phyloP scores from a whole-genome alignment of 495 filamentous ascomycete genomes.

The Paragyromitra xinjiangensis region DNA sequence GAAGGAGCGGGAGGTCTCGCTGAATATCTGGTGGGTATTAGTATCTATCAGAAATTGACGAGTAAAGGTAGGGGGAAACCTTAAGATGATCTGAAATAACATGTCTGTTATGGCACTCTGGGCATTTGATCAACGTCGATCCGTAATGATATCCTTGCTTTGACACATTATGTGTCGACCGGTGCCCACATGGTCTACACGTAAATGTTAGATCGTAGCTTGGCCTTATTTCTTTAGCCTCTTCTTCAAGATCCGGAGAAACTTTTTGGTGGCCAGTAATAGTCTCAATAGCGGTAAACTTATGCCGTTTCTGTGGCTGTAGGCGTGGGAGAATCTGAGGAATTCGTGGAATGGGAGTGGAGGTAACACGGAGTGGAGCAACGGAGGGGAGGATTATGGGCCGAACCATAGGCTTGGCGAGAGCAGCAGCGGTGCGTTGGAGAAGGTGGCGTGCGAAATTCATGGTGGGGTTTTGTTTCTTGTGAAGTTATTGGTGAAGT shows the following conservation, averaged over 20 bases:
- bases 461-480: conserved; percentile 19
- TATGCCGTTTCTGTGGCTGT: conserved; percentile 16
- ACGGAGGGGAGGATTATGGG: conserved; percentile 35
- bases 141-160: conserved; percentile 95
- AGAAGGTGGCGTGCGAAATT: conserved; percentile 46
- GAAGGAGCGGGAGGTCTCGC: conserved; percentile 70
- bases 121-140: conserved; percentile 86
- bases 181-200: conserved; percentile 80
- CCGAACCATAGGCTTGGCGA: conserved; percentile 21
- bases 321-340: conserved; percentile 13
- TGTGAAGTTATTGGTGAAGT: background rate
- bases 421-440: conserved; percentile 36
- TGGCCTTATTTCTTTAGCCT: conserved; percentile 64
- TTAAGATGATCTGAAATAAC: conserved; percentile 89
- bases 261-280: conserved; percentile 58
- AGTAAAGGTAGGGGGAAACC: conserved; percentile 48
- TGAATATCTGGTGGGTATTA: conserved; percentile 67
- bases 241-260: conserved; percentile 54
- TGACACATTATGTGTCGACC: conserved; percentile 79
- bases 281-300: conserved; percentile 27
- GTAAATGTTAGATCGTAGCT: conserved; percentile 89
- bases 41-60: background rate
- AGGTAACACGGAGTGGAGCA: background rate
- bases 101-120: conserved; percentile 82
- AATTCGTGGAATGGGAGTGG: conserved; percentile 20